Base-by-base conservation (phyloP, 345 rosid genomes). In the Rhizophora apiculata region DNA sequence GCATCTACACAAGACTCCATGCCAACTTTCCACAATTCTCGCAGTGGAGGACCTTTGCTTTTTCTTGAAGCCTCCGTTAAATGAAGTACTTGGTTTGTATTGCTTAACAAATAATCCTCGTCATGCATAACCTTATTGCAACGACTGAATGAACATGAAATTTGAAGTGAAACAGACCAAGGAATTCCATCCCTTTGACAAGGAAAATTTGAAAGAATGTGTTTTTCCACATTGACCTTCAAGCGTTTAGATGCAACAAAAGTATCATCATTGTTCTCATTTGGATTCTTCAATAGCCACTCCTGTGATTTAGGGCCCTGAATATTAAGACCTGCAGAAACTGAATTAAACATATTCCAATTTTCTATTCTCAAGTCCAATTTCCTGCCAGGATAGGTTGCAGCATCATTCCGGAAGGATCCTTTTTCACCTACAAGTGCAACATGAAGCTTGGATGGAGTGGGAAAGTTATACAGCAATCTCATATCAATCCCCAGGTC, bases 1-100 rank as follows among this genome's bases (percentile, higher is more conserved):
- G 96, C 96, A 83, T 95, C 99, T 70, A 92, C 92, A 72, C 99
- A 95, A 66, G 97, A 90, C 67, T 80, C 92, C 97, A 90, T 84
- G 76, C 78, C 80, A 84, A 84, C 92, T 82, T 90, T 90, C 97
- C 99, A 95, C 62, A 89, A 46, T 76, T 87, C 88, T 68, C 77
- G 70, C 67, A 95, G 63, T 66, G 74, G 21, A 67, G 13, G 78
- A 64, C 75, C 79, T 65, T 80, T 73, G 64, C 78, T 73, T 63
- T 81, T 72, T 72, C 80, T 74, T 63, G 85, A 77, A 79, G 71
- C 64, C 74, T 87, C 82, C 62, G 76, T 32, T 5, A 73, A 80
- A 79, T 76, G 81, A 67, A 78, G 75, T 49, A 68, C 64, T 73
- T 31, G 80, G 67, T 57, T 43, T 55, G 26, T 67, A 70, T 63